Evolutionary conservation across 139 green algal species (phyloP).

Genomic region (Marvania coccoides): DNA sequence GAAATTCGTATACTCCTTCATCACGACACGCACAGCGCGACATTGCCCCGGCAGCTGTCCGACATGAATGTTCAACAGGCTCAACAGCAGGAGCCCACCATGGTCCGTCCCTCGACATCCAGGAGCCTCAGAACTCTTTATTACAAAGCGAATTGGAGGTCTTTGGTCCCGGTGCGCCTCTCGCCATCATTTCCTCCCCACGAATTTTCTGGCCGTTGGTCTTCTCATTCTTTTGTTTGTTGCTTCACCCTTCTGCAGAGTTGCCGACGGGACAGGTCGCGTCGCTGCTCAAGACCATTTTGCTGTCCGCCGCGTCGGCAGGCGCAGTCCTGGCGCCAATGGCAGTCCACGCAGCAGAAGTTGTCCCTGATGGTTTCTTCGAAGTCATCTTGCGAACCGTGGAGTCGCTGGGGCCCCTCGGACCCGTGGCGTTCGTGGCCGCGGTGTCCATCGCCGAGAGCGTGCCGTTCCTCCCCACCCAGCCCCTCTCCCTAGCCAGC

Average conservation of each 20-base stretch:
- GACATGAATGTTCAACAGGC: too few species aligned
- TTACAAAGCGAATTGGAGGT: too few species aligned
- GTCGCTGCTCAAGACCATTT: not conserved
- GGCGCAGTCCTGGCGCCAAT: not conserved
- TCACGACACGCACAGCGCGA: too few species aligned
- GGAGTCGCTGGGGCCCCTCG: conserved; percentile 53
- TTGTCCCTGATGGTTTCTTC: conserved; percentile 1
- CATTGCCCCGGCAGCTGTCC: too few species aligned
- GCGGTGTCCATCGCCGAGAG: conserved; percentile 62
- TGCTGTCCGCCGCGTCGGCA: not conserved
- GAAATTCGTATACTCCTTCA: too few species aligned
- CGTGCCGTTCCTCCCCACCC: conserved; percentile 78
- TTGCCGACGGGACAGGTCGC: not conserved
- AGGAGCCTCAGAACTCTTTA: too few species aligned
- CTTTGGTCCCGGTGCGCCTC: too few species aligned
- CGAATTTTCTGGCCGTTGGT: not conserved
- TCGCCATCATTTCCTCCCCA: too few species aligned
- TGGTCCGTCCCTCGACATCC: too few species aligned
- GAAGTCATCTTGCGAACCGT: conserved; percentile 23
- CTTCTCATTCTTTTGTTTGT: too few species aligned
- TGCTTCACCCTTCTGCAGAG: too few species aligned
- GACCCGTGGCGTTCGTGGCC: conserved; percentile 48
- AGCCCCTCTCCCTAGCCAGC: conserved; percentile 66
- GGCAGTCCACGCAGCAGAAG: not conserved
- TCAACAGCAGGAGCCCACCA: too few species aligned